Evolutionary conservation across 2,329 filamentous ascomycete genomes (phyloP).

Genomic region (Thermoascus crustaceus): DNA sequence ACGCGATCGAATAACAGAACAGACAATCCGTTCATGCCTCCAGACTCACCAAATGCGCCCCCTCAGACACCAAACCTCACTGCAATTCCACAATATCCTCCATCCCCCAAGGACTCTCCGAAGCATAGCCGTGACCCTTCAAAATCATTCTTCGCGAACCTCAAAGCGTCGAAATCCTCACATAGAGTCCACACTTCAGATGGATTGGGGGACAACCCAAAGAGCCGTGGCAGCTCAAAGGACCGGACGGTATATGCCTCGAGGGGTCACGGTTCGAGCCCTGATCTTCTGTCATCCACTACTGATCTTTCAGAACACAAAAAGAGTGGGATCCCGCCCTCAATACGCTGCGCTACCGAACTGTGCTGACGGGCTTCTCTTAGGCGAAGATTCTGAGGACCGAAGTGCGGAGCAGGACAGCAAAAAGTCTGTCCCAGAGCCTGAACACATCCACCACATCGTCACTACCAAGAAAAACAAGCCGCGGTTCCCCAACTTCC

Average conservation of each 20-base stretch:
- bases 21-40: conserved; percentile 21
- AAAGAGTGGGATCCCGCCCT: not conserved
- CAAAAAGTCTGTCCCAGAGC: conserved; percentile 21
- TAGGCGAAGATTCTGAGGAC: conserved; percentile 16
- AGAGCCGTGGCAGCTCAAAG: conserved; percentile 37
- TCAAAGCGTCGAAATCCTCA: conserved; percentile 40
- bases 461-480: conserved; percentile 35
- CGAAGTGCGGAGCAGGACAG: conserved; percentile 15
- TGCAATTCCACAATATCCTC: conserved; percentile 38
- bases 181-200: conserved; percentile 36
- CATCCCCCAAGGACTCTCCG: conserved; percentile 32
- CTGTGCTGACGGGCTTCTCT: not conserved
- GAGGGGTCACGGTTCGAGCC: conserved; percentile 34
- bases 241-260: conserved; percentile 31
- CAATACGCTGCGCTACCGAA: not conserved
- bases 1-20: conserved; percentile 24
- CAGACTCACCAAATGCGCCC: conserved; percentile 19
- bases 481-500: conserved; percentile 37
- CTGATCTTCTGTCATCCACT: conserved; percentile 26
- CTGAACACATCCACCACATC: conserved; percentile 16
- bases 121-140: conserved; percentile 39
- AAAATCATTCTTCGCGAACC: conserved; percentile 39
- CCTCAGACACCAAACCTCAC: conserved; percentile 36
- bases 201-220: conserved; percentile 28
- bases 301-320: not conserved